Percentiles rank a stretch among this genome's conserved stretches.
phyloP scores from a whole-genome alignment of 345 rosid species.

The Corchorus capsularis region DNA sequence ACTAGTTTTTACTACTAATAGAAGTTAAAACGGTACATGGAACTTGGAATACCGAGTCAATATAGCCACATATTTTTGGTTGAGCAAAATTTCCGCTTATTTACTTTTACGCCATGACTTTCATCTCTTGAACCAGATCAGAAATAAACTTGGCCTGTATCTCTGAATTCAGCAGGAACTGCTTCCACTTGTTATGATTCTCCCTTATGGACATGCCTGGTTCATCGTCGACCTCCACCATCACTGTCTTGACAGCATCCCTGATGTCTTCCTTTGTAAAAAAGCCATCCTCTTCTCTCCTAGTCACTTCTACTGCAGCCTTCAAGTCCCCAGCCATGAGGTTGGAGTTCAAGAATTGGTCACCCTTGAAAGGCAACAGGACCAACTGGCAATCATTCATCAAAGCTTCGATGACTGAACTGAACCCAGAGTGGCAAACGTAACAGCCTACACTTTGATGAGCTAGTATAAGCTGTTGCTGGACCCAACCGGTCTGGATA shows the following conservation, averaged over 20 bases:
- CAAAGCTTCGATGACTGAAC: slow-evolving; percentile 39
- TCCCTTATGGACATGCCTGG: slow-evolving; percentile 28
- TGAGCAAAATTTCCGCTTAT: too few relatives aligned
- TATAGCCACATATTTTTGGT: too few relatives aligned
- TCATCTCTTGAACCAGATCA: slow-evolving; percentile 28
- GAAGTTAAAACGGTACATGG: too few relatives aligned
- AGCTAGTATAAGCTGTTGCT: slow-evolving; percentile 31
- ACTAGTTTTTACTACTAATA: too few relatives aligned
- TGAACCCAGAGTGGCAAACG: slow-evolving; percentile 35
- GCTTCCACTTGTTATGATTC: slow-evolving; percentile 36
- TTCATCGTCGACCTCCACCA: slow-evolving; percentile 37
- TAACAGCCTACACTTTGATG: slow-evolving; percentile 33
- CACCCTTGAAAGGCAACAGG: slow-evolving; percentile 39
- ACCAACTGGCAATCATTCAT: slow-evolving; percentile 38
- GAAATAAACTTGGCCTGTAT: slow-evolving; percentile 24
- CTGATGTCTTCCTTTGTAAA: slow-evolving; percentile 26
- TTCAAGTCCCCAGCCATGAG: slow-evolving; percentile 31
- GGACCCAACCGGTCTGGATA: slow-evolving; percentile 42
- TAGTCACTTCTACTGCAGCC: slow-evolving; percentile 33
- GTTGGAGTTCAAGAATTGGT: slow-evolving; percentile 42
- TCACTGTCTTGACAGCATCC: slow-evolving; percentile 32
- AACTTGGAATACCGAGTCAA: too few relatives aligned
- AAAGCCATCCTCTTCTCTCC: slow-evolving; percentile 38
- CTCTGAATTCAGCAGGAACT: slow-evolving; percentile 30
- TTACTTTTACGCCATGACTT: slow-evolving; percentile 14